phyloP scores from a whole-genome alignment of 2,329 filamentous ascomycete genomes.

The Colletotrichum brevisporum region DNA sequence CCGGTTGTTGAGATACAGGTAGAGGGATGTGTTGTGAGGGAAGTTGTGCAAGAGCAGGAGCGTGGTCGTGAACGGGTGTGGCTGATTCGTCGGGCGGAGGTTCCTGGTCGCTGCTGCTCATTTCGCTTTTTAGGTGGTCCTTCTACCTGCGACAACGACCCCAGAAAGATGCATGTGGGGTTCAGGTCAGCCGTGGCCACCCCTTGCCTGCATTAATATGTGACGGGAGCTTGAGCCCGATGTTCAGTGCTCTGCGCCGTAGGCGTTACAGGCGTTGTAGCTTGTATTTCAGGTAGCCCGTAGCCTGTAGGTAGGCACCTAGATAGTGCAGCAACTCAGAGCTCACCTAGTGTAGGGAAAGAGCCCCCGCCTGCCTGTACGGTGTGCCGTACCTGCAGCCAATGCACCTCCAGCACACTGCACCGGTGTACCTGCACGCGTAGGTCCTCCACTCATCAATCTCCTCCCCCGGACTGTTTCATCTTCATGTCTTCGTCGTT shows the following conservation, averaged over 20 bases:
- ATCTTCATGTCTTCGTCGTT: constrained; percentile 30
- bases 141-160: constrained; percentile 30
- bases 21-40: background rate
- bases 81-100: constrained; percentile 3
- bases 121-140: constrained; percentile 30
- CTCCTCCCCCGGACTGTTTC: constrained; percentile 31
- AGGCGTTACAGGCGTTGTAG: background rate
- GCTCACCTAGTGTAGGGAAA: no score
- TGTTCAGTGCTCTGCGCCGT: background rate
- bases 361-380: constrained; percentile 2
- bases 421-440: constrained; percentile 18
- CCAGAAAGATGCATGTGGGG: constrained; percentile 23
- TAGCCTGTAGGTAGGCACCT: no score
- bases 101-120: constrained; percentile 26
- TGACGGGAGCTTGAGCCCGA: no score
- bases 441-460: constrained; percentile 20
- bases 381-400: constrained; percentile 25
- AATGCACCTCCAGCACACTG: constrained; percentile 5
- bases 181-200: constrained; percentile 25
- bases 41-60: constrained; percentile 12
- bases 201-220: background rate
- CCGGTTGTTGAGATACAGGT: background rate
- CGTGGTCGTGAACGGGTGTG: background rate
- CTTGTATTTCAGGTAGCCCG: no score
- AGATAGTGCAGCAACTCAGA: no score